A percentile compares a stretch with the other conserved stretches of the same genome.
phyloP scores from a whole-genome alignment of 345 rosid genomes.

The Populus euphratica region DNA sequence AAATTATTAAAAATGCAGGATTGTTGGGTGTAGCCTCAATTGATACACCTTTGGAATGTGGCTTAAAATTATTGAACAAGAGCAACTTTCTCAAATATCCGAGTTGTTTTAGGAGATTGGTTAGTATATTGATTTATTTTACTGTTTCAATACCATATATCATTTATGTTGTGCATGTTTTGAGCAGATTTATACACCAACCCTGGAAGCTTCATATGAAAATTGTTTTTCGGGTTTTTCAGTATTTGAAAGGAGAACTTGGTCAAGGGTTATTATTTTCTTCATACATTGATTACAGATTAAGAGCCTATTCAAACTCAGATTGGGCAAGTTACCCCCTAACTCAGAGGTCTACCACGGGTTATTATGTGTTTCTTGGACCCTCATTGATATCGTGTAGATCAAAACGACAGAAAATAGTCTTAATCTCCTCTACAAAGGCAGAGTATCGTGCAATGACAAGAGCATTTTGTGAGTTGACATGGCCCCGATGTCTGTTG shows the following conservation, averaged over 20 bases:
- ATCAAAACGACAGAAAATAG: not conserved
- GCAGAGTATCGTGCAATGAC: too few species aligned
- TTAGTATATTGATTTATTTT: not conserved
- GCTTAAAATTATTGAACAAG: not conserved
- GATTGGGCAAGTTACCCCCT: not conserved
- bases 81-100: not conserved
- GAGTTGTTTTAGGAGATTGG: not conserved
- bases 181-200: slow-evolving; percentile 1
- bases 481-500: too few species aligned
- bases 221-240: not conserved
- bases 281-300: not conserved
- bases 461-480: too few species aligned
- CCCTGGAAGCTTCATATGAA: not conserved
- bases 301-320: not conserved
- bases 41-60: not conserved
- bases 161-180: not conserved
- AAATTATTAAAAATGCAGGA: not conserved
- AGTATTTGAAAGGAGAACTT: not conserved
- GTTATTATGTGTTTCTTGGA: not conserved
- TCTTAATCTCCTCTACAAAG: too few species aligned
- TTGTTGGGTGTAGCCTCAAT: not conserved
- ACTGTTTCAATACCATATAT: slow-evolving; percentile 2
- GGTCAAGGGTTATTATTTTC: not conserved
- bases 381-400: not conserved
- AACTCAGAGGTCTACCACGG: not conserved